Percentiles rank a stretch among this genome's conserved stretches.
These are phyloP conservation scores for Dissophora ornata DNA, from an alignment of 192 early-diverging fungal species.

Conservation along the genomic window DNA sequence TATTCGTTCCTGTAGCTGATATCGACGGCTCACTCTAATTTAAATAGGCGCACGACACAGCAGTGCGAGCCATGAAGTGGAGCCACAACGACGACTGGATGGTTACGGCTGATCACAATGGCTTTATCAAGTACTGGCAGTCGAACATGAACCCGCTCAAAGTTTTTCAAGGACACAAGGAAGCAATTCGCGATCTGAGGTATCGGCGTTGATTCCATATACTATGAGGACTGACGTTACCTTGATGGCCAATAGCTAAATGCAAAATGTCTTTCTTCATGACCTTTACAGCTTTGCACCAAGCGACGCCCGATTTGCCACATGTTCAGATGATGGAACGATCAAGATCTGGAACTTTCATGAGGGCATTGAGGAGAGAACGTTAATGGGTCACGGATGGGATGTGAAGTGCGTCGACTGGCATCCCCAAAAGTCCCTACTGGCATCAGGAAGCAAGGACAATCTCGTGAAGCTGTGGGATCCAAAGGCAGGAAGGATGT, in stretches of 20 bases:
- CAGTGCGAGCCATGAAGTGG: slow-evolving; percentile 97
- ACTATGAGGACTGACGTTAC: too few species aligned
- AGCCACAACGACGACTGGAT: slow-evolving; percentile 96
- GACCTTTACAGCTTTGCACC: slow-evolving; percentile 80
- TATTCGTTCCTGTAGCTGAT: background rate
- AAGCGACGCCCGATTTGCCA: slow-evolving; percentile 92
- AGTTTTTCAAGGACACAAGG: slow-evolving; percentile 86
- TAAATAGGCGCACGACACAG: slow-evolving; percentile 86
- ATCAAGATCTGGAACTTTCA: slow-evolving; percentile 99
- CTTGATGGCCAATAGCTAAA: too few species aligned
- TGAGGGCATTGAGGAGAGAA: slow-evolving; percentile 81
- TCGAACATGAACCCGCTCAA: slow-evolving; percentile 95
- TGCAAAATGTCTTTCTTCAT: background rate
- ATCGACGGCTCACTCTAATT: background rate
- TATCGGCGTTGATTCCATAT: slow-evolving; percentile 22
- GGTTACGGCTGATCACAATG: slow-evolving; percentile 91
- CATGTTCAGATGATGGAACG: slow-evolving; percentile 92
- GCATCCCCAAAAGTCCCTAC: slow-evolving; percentile 93
- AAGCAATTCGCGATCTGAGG: slow-evolving; percentile 89
- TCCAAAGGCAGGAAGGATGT: slow-evolving; percentile 86
- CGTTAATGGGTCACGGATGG: slow-evolving; percentile 92
- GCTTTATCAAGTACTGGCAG: slow-evolving; percentile 98
- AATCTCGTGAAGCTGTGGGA: slow-evolving; percentile 98
- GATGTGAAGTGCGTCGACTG: slow-evolving; percentile 98
- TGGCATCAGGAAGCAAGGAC: slow-evolving; percentile 96